phyloP scores from a whole-genome alignment of 208 protist genomes.

The Crithidia thermophila region DNA sequence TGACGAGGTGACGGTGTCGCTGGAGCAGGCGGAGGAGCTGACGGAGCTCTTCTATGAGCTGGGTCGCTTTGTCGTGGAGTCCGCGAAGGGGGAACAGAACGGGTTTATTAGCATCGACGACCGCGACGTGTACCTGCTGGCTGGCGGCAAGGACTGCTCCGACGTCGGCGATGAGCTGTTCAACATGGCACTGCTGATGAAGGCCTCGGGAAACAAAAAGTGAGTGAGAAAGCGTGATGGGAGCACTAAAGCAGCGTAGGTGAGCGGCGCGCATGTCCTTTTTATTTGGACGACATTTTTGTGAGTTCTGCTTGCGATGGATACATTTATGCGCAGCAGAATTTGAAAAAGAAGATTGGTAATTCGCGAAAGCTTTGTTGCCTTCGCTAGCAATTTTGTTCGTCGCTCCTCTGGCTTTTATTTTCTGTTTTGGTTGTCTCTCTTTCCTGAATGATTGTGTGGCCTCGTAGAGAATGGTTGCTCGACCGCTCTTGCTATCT shows the following conservation, averaged over 20 bases:
- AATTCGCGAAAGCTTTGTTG: too few relatives aligned
- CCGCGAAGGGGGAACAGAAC: conserved; percentile 65
- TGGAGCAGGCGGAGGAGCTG: conserved; percentile 77
- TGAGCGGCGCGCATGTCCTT: too few relatives aligned
- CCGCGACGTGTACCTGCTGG: conserved; percentile 77
- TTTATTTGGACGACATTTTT: too few relatives aligned
- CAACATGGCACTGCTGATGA: conserved; percentile 72
- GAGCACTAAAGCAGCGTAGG: too few relatives aligned
- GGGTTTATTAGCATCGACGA: conserved; percentile 87
- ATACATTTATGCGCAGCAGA: too few relatives aligned
- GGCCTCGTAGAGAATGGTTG: too few relatives aligned
- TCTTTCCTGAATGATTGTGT: too few relatives aligned
- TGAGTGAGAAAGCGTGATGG: background rate
- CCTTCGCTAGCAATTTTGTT: too few relatives aligned
- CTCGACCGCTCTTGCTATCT: background rate
- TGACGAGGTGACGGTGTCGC: conserved; percentile 53
- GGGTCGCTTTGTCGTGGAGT: conserved; percentile 76
- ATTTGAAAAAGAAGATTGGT: too few relatives aligned
- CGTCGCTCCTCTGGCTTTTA: too few relatives aligned
- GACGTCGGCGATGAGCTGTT: conserved; percentile 83
- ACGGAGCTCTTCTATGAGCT: conserved; percentile 84
- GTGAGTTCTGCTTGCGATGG: too few relatives aligned
- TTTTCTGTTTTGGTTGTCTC: too few relatives aligned
- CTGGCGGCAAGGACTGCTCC: conserved; percentile 62
- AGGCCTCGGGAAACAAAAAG: conserved; percentile 21